These are phyloP conservation scores for Aspergillus bombycis DNA, from an alignment of 2,329 filamentous ascomycete species.

Conservation along the genomic window DNA sequence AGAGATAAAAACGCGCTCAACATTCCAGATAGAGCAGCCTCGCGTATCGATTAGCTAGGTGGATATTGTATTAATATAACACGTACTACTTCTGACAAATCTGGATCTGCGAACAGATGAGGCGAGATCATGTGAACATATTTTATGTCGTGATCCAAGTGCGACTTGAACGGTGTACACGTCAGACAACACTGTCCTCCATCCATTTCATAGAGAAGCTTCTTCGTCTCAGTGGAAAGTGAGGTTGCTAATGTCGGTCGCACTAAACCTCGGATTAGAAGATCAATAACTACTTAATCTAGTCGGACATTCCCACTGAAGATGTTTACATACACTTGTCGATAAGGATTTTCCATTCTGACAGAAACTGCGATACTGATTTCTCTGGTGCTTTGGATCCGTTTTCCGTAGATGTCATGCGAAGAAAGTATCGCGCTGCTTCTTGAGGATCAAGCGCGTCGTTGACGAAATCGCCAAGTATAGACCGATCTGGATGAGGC, in stretches of 20 bases:
- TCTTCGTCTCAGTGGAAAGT: slow-evolving; percentile 11
- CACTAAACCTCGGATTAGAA: slow-evolving; percentile 9
- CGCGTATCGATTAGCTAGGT: neutral
- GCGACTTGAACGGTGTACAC: slow-evolving; percentile 6
- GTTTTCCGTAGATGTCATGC: neutral
- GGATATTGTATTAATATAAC: neutral
- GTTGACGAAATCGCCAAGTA: slow-evolving; percentile 19
- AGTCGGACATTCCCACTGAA: neutral
- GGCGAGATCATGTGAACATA: slow-evolving; percentile 1
- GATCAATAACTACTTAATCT: neutral
- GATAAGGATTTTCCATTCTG: slow-evolving; percentile 18
- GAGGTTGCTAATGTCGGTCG: slow-evolving; percentile 13
- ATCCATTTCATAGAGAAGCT: slow-evolving; percentile 20
- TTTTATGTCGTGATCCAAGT: neutral
- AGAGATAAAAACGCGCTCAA: neutral
- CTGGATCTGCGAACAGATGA: neutral
- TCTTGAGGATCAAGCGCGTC: slow-evolving; percentile 17
- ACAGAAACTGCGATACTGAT: slow-evolving; percentile 7
- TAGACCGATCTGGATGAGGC: slow-evolving; percentile 22
- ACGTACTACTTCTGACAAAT: slow-evolving; percentile 1
- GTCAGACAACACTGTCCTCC: slow-evolving; percentile 19
- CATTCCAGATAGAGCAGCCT: slow-evolving; percentile 3
- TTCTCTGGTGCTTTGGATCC: neutral
- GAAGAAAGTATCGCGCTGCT: slow-evolving; percentile 20
- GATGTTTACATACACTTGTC: slow-evolving; percentile 15